A percentile compares a stretch with the other conserved stretches of the same genome.
Evolutionary conservation across 352 stramenopile genomes (phyloP).

Genomic region (Phytophthora tubulina): DNA sequence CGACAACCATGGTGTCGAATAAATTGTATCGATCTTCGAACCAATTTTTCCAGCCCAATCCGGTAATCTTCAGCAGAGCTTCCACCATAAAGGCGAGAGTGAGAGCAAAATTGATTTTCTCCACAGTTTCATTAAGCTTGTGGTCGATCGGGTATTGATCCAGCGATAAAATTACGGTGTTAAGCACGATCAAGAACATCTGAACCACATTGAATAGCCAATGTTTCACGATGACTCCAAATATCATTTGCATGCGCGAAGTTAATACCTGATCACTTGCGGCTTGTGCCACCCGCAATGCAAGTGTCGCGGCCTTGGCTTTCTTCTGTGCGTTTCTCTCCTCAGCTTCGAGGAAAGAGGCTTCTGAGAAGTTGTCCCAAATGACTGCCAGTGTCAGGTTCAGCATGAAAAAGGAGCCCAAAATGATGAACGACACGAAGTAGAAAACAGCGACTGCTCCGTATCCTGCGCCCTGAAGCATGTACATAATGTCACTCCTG

Average conservation of each 20-base stretch:
- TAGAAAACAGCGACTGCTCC: slow-evolving; percentile 69
- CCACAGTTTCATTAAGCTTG: slow-evolving; percentile 48
- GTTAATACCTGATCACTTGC: slow-evolving; percentile 2
- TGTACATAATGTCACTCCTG: slow-evolving; percentile 75
- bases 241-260: slow-evolving; percentile 30
- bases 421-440: slow-evolving; percentile 90
- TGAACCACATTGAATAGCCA: slow-evolving; percentile 66
- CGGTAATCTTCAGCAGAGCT: slow-evolving; percentile 77
- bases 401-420: slow-evolving; percentile 93
- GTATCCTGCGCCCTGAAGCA: slow-evolving; percentile 64
- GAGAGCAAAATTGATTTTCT: slow-evolving; percentile 73
- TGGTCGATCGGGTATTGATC: slow-evolving; percentile 78
- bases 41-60: slow-evolving; percentile 67
- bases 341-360: slow-evolving; percentile 66
- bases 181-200: slow-evolving; percentile 78
- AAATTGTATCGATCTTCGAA: slow-evolving; percentile 75
- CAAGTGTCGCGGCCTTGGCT: slow-evolving; percentile 34
- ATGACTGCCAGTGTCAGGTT: slow-evolving; percentile 93
- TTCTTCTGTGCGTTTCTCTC: slow-evolving; percentile 51
- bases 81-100: slow-evolving; percentile 66
- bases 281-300: slow-evolving; percentile 8
- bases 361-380: slow-evolving; percentile 82
- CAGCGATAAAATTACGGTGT: slow-evolving; percentile 86
- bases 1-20: slow-evolving; percentile 78
- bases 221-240: slow-evolving; percentile 49